These are phyloP conservation scores for Wickerhamiella parazyma DNA, from an alignment of 805 yeast genomes.

Conservation along the genomic window DNA sequence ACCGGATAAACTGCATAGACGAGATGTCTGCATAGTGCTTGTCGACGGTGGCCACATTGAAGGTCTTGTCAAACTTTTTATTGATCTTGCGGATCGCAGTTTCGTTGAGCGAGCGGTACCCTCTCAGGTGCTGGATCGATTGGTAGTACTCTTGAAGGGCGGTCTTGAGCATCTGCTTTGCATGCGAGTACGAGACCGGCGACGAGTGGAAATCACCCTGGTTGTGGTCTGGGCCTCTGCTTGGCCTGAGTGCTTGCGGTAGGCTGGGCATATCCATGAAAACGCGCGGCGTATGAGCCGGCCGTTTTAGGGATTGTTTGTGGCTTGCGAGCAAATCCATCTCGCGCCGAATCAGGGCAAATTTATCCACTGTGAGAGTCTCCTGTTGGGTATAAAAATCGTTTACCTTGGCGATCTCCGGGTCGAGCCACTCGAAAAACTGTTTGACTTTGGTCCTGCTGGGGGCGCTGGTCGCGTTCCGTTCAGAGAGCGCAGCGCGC, in stretches of 20 bases:
- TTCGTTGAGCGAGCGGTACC: constrained; percentile 62
- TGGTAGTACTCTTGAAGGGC: constrained; percentile 65
- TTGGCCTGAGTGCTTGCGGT: constrained; percentile 7
- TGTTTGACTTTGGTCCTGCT: constrained; percentile 28
- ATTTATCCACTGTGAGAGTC: constrained; percentile 44
- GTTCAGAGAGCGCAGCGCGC: too few species aligned
- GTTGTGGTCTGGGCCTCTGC: neutral
- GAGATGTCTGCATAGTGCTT: constrained; percentile 44
- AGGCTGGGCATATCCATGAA: constrained; percentile 10
- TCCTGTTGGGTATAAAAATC: constrained; percentile 49
- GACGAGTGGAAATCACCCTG: constrained; percentile 36
- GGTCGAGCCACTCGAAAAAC: constrained; percentile 56
- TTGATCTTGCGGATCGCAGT: constrained; percentile 82
- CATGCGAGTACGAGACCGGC: constrained; percentile 43
- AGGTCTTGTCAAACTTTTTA: constrained; percentile 76
- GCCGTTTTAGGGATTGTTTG: constrained; percentile 23
- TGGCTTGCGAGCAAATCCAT: constrained; percentile 43
- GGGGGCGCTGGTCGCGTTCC: constrained; percentile 10
- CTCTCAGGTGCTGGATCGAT: constrained; percentile 52
- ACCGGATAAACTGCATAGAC: constrained; percentile 42
- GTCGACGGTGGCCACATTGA: constrained; percentile 32
- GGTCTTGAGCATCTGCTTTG: constrained; percentile 50
- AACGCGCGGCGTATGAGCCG: neutral
- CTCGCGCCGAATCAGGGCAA: constrained; percentile 52
- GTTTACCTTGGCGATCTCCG: constrained; percentile 47